phyloP scores from a whole-genome alignment of 2,329 filamentous ascomycete species.

The Leptodontidium sp. region DNA sequence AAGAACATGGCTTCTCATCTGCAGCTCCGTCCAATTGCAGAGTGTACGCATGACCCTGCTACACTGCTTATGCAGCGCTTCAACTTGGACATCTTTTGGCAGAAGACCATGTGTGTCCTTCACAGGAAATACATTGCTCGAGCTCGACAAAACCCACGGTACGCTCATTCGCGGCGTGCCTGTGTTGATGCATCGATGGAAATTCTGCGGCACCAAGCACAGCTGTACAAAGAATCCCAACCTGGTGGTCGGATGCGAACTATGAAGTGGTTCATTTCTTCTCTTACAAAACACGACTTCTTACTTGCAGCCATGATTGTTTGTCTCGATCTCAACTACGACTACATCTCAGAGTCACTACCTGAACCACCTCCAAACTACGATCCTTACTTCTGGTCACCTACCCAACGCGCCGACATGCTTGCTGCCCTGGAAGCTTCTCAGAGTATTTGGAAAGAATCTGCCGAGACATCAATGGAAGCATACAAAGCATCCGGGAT shows the following conservation, averaged over 20 bases:
- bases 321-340: slow-evolving; percentile 81
- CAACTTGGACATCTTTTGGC: slow-evolving; percentile 83
- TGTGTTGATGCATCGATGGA: slow-evolving; percentile 89
- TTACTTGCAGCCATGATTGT: slow-evolving; percentile 86
- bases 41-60: slow-evolving; percentile 79
- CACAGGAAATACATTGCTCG: slow-evolving; percentile 87
- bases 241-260: slow-evolving; percentile 74
- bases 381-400: slow-evolving; percentile 63
- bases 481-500: slow-evolving; percentile 86
- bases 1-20: slow-evolving; percentile 82
- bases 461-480: slow-evolving; percentile 83
- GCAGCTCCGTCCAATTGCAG: slow-evolving; percentile 76
- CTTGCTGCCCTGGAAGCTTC: slow-evolving; percentile 75
- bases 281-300: slow-evolving; percentile 85
- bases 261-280: slow-evolving; percentile 81
- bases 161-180: slow-evolving; percentile 81
- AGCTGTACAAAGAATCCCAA: slow-evolving; percentile 77
- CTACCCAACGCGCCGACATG: slow-evolving; percentile 76
- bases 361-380: slow-evolving; percentile 50
- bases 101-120: slow-evolving; percentile 88
- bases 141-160: slow-evolving; percentile 80
- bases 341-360: slow-evolving; percentile 53
- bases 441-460: slow-evolving; percentile 79
- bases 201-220: slow-evolving; percentile 79
- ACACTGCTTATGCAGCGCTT: slow-evolving; percentile 87